Evolutionary conservation across 1,139 yeast genomes (phyloP).

Genomic region (Blastobotrys raffinosifermentans): DNA sequence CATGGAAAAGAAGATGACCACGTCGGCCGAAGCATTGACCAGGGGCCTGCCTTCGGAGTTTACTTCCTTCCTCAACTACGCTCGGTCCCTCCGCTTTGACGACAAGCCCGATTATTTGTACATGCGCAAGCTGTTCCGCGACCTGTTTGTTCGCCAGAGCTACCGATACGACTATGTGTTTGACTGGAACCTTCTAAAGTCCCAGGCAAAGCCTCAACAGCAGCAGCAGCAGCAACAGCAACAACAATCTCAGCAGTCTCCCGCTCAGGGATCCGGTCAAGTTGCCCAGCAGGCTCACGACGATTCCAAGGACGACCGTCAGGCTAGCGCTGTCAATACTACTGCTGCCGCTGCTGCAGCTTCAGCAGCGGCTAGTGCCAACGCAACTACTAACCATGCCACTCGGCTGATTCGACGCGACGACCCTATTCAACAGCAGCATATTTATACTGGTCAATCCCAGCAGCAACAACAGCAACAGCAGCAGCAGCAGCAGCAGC

Average conservation of each 20-base stretch:
- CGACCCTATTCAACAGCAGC: slow-evolving; percentile 1
- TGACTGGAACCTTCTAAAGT: slow-evolving; percentile 94
- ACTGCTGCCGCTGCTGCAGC: slow-evolving; percentile 18
- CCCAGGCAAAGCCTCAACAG: slow-evolving; percentile 50
- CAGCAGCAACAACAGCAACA: slow-evolving; percentile 25
- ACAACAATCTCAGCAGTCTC: slow-evolving; percentile 2
- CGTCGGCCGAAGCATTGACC: slow-evolving; percentile 82
- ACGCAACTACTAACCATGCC: slow-evolving; percentile 12
- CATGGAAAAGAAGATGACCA: slow-evolving; percentile 93
- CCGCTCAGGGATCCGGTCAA: too few relatives aligned
- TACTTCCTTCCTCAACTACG: slow-evolving; percentile 79
- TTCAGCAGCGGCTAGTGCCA: slow-evolving; percentile 20
- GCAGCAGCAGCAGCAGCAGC: slow-evolving; percentile 19
- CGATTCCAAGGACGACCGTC: slow-evolving; percentile 3
- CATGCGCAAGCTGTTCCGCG: slow-evolving; percentile 84
- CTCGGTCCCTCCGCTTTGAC: slow-evolving; percentile 86
- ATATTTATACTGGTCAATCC: slow-evolving; percentile 7
- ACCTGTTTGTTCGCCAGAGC: slow-evolving; percentile 79
- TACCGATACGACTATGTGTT: slow-evolving; percentile 91
- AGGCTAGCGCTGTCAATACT: slow-evolving; percentile 2
- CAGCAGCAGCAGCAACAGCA: slow-evolving; percentile 20
- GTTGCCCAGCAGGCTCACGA: slow-evolving; percentile 12
- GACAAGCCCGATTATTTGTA: slow-evolving; percentile 94
- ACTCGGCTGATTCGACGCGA: slow-evolving; percentile 3
- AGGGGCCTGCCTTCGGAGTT: slow-evolving; percentile 91